A percentile compares a stretch with the other conserved stretches of the same genome.
Conservation (phyloP, 2,329 filamentous ascomycete genomes). For the Seiridium cupressi region DNA sequence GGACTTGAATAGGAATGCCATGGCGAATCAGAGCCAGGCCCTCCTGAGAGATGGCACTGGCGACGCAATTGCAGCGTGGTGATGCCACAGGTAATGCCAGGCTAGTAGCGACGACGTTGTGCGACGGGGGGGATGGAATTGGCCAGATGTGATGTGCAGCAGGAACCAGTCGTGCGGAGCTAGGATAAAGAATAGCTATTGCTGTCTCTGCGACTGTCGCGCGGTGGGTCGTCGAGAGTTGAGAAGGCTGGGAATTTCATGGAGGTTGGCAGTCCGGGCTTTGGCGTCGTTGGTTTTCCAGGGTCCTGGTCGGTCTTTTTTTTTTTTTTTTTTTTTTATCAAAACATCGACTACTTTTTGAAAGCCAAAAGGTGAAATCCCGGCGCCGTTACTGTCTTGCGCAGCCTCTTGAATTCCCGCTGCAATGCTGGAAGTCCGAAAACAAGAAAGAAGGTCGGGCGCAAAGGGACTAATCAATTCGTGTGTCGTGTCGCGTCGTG, state of each 20-base stretch:
- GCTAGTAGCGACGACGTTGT: constrained; percentile 1
- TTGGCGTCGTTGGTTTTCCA: not conserved
- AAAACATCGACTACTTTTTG: not conserved
- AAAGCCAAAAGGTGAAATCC: not conserved
- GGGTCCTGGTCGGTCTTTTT: not conserved
- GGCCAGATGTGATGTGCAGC: constrained; percentile 4
- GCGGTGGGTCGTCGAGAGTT: constrained; percentile 12
- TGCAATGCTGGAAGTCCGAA: not conserved
- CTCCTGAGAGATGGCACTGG: constrained; percentile 28
- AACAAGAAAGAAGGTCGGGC: not conserved
- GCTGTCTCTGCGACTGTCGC: constrained; percentile 6
- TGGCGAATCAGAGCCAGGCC: constrained; percentile 46
- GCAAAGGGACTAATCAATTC: not conserved
- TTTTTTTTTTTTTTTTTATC: too few species aligned
- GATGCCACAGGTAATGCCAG: constrained; percentile 5
- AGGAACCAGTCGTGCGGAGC: constrained; percentile 5
- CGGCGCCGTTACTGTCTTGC: constrained; percentile 11
- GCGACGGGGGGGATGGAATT: not conserved
- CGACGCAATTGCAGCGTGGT: constrained; percentile 10
- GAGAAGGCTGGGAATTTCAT: constrained; percentile 24
- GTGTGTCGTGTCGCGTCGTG: constrained; percentile 1
- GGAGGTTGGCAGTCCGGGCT: constrained; percentile 16
- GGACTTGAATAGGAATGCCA: constrained; percentile 82
- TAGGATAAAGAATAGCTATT: constrained; percentile 11
- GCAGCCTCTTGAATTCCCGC: constrained; percentile 20